Evolutionary conservation across 495 filamentous ascomycete species (phyloP), one percentile per base, ranked within the genome.

Genomic region (Podospora bellae-mahoneyi): DNA sequence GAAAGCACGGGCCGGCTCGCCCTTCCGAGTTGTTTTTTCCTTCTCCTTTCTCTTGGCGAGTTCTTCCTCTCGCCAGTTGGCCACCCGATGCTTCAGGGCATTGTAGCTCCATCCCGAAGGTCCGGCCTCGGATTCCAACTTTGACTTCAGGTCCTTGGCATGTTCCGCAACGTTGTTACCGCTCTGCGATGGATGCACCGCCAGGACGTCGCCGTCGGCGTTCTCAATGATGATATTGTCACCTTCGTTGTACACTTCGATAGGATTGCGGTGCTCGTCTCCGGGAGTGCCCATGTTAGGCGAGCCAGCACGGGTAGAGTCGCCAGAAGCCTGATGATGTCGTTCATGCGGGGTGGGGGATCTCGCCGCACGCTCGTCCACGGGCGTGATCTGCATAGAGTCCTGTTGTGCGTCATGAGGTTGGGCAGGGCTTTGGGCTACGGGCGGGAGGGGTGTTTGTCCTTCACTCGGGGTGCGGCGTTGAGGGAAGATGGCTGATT

Each of bases 401-500:
- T 77, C 75, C 66, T 69, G 74, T 2, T 28, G 65, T 48, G 34
- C 10, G 34, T 13, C 9, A 48, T 10, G 39, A 18, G 69, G 32
- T 26, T 73, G 69, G n/a, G 66, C 68, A 32, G 64, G 57, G 57
- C 60, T 71, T 19, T 18, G 59, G 62, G 53, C 20, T 57, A 4
- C 73, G 19, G 76, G 74, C 57, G 74, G 64, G 4, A 73, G 60
- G 4, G 73, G 72, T 48, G 7, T 10, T 10, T 48, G 39, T 16
- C 9, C 7, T 20, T 80, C 81, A 53, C 73, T 78, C 34, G 80
- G 74, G 71, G 76, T 81, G 63, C 83, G 83, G 60, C 86, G 84
- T 62, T 86, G 84, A 56, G 95, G 95, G 69, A 85, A 84, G 72
- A 99, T 97, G 20, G 95, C 95, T 48, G 94, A 96, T 77, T 96